Evolutionary conservation across 192 early-diverging fungal species (phyloP).

Genomic region (Mortierella claussenii): DNA sequence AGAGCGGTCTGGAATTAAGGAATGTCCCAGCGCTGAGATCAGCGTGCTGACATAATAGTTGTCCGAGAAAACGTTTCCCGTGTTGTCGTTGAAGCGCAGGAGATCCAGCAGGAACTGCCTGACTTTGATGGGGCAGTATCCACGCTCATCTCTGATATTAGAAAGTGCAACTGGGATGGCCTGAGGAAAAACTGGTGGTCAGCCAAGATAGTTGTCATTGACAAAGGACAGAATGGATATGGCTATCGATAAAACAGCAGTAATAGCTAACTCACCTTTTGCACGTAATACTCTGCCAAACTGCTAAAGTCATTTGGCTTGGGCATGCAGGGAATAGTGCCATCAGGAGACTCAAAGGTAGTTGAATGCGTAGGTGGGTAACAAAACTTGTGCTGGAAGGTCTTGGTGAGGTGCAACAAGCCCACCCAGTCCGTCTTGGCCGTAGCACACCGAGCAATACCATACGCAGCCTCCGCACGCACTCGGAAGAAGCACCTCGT

Average conservation of each 20-base stretch:
- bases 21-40: slow-evolving; percentile 76
- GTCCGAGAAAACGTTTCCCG: slow-evolving; percentile 87
- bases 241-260: neutral
- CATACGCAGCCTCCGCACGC: slow-evolving; percentile 81
- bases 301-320: slow-evolving; percentile 90
- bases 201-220: neutral
- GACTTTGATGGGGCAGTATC: slow-evolving; percentile 68
- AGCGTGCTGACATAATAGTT: slow-evolving; percentile 79
- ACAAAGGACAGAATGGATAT: neutral
- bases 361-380: slow-evolving; percentile 52
- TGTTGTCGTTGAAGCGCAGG: slow-evolving; percentile 94
- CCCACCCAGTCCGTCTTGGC: slow-evolving; percentile 72
- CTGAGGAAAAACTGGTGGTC: slow-evolving; percentile 19
- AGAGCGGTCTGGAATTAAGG: slow-evolving; percentile 61
- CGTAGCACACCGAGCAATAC: slow-evolving; percentile 72
- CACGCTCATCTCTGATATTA: slow-evolving; percentile 70
- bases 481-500: slow-evolving; percentile 86
- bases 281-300: slow-evolving; percentile 90
- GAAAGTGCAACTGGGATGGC: slow-evolving; percentile 79
- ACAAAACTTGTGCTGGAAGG: slow-evolving; percentile 81
- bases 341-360: slow-evolving; percentile 47
- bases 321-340: slow-evolving; percentile 69
- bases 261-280: slow-evolving; percentile 61
- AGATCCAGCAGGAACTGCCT: slow-evolving; percentile 78
- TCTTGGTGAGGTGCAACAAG: slow-evolving; percentile 75